Percentiles rank a stretch among this genome's conserved stretches.
phyloP scores from a whole-genome alignment of 108 stramenopile genomes.

The Nannochloropsis gaditana region DNA sequence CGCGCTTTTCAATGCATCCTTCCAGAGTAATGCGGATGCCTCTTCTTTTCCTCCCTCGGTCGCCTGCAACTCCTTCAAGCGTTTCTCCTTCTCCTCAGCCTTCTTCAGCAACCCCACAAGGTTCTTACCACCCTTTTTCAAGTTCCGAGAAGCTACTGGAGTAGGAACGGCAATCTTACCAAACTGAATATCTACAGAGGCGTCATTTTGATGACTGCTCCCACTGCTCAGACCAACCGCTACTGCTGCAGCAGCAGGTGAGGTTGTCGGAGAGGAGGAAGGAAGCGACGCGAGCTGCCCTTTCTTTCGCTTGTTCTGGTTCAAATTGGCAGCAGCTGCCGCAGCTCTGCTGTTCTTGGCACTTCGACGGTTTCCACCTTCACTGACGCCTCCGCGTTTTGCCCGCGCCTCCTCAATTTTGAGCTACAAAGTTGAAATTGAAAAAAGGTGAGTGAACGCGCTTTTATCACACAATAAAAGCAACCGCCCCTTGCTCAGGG shows the following conservation, averaged over 20 bases:
- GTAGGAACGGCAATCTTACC: neutral
- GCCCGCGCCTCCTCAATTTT: conserved; percentile 44
- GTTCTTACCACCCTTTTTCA: conserved; percentile 62
- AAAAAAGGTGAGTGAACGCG: neutral
- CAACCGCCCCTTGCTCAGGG: no score
- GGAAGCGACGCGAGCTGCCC: neutral
- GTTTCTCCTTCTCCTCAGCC: conserved; percentile 68
- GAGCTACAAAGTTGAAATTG: conserved; percentile 21
- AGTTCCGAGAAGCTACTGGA: neutral
- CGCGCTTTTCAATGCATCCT: conserved; percentile 66
- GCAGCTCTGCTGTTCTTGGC: conserved; percentile 64
- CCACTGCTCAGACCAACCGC: neutral
- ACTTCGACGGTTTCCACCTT: conserved; percentile 34
- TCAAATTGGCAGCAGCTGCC: conserved; percentile 52
- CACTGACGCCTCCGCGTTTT: conserved; percentile 39
- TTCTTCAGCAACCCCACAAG: conserved; percentile 71
- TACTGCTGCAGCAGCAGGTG: neutral
- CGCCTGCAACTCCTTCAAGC: conserved; percentile 65
- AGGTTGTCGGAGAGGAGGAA: neutral
- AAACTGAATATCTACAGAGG: neutral
- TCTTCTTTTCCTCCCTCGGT: conserved; percentile 64
- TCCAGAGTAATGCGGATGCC: conserved; percentile 67
- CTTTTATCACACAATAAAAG: neutral
- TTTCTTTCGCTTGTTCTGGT: neutral
- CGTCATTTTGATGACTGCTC: neutral